phyloP scores from a whole-genome alignment of 805 yeast genomes.

The Citeromyces nyonsensis region DNA sequence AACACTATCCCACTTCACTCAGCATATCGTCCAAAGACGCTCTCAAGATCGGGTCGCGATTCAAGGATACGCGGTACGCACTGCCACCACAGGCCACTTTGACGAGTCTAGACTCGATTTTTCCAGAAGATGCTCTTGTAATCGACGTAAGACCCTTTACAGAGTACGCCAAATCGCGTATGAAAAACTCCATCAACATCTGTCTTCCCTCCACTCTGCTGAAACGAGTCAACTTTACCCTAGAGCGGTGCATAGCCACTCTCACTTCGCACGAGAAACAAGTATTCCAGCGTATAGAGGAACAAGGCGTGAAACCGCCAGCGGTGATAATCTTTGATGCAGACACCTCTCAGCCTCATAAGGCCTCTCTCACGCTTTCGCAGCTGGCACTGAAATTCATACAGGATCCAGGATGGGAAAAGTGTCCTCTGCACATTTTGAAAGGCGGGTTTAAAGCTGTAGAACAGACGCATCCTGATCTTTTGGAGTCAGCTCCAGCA shows the following conservation, averaged over 20 bases:
- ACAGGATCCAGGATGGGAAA: slow-evolving; percentile 18
- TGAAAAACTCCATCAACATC: slow-evolving; percentile 51
- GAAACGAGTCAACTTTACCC: slow-evolving; percentile 57
- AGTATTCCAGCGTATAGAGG: slow-evolving; percentile 20
- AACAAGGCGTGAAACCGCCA: slow-evolving; percentile 11
- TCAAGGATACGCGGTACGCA: slow-evolving; percentile 1
- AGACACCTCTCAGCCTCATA: slow-evolving; percentile 11
- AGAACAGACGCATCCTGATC: slow-evolving; percentile 10
- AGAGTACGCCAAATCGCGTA: slow-evolving; percentile 45
- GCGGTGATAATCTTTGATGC: slow-evolving; percentile 37
- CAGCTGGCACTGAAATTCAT: slow-evolving; percentile 33
- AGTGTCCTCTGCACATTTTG: slow-evolving; percentile 22
- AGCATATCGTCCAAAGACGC: too few relatives aligned
- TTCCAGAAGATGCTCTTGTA: slow-evolving; percentile 18
- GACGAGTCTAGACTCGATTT: neutral
- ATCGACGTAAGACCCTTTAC: slow-evolving; percentile 75
- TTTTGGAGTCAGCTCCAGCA: slow-evolving; percentile 9
- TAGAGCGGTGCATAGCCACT: slow-evolving; percentile 46
- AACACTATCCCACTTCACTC: too few relatives aligned
- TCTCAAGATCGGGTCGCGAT: neutral
- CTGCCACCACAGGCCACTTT: slow-evolving; percentile 1
- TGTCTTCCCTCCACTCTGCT: slow-evolving; percentile 84
- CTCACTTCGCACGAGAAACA: slow-evolving; percentile 35
- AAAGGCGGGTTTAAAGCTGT: slow-evolving; percentile 24
- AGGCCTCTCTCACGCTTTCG: slow-evolving; percentile 21